phyloP scores from a whole-genome alignment of 2,329 filamentous ascomycete genomes.

The Zasmidium angulare region DNA sequence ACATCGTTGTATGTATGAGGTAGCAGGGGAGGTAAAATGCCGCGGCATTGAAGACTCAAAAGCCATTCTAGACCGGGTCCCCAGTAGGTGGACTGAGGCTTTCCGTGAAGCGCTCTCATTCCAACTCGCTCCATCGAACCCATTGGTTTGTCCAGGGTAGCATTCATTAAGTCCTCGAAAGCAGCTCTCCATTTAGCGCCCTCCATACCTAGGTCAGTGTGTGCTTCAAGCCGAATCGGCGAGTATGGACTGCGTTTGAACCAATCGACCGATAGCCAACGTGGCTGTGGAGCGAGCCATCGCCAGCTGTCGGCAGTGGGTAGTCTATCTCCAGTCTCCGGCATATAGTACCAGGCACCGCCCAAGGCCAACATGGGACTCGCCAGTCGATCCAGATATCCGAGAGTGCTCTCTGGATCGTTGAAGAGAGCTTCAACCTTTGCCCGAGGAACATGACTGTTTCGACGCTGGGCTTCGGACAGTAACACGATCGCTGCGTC shows the following conservation, averaged over 20 bases:
- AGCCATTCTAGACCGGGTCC: slow-evolving; percentile 38
- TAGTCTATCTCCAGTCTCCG: slow-evolving; percentile 18
- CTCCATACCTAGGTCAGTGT: slow-evolving; percentile 36
- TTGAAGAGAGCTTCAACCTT: slow-evolving; percentile 30
- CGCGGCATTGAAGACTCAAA: slow-evolving; percentile 36
- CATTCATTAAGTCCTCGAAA: slow-evolving; percentile 58
- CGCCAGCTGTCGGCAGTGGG: slow-evolving; percentile 7
- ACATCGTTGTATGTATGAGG: slow-evolving; percentile 16
- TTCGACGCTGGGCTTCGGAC: slow-evolving; percentile 25
- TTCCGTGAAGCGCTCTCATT: slow-evolving; percentile 16
- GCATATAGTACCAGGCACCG: slow-evolving; percentile 23
- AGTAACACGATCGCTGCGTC: slow-evolving; percentile 24
- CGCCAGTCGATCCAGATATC: slow-evolving; percentile 21
- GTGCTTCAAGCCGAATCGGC: slow-evolving; percentile 53
- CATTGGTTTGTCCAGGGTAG: slow-evolving; percentile 39
- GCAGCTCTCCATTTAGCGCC: slow-evolving; percentile 55
- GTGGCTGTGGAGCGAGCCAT: slow-evolving; percentile 7
- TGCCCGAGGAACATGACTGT: slow-evolving; percentile 22
- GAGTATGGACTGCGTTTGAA: slow-evolving; percentile 53
- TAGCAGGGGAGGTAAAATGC: slow-evolving; percentile 35
- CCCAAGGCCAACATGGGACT: slow-evolving; percentile 18
- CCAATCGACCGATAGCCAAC: slow-evolving; percentile 38
- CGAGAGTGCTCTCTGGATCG: slow-evolving; percentile 22
- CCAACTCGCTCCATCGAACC: slow-evolving; percentile 21
- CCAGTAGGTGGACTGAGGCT: slow-evolving; percentile 24